phyloP scores from a whole-genome alignment of 1,284 basidiomycete genomes.

The Meripilus lineatus region DNA sequence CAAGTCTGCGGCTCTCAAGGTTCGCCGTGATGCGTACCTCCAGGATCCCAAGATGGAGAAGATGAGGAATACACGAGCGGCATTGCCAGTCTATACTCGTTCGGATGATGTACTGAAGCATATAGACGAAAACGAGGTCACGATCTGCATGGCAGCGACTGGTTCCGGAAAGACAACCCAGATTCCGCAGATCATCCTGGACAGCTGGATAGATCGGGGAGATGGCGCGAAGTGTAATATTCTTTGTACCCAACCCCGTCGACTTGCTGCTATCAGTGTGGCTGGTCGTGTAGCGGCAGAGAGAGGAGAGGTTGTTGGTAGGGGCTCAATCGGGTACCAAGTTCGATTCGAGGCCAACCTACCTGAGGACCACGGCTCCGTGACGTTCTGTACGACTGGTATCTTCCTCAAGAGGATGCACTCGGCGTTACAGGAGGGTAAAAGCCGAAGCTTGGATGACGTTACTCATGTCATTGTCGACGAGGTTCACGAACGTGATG shows the following conservation, averaged over 20 bases:
- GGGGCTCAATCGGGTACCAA: conserved; percentile 80
- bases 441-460: conserved; percentile 59
- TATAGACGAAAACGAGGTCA: conserved; percentile 80
- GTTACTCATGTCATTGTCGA: conserved; percentile 93
- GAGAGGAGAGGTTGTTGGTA: conserved; percentile 73
- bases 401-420: conserved; percentile 89
- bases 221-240: conserved; percentile 88
- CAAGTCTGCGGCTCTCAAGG: conserved; percentile 60
- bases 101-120: conserved; percentile 65
- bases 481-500: conserved; percentile 95
- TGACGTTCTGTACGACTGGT: conserved; percentile 95
- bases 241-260: conserved; percentile 90
- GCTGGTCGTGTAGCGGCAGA: conserved; percentile 92
- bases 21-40: conserved; percentile 60
- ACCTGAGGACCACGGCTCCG: conserved; percentile 79
- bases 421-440: conserved; percentile 52
- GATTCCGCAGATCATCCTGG: conserved; percentile 89
- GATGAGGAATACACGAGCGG: conserved; percentile 65
- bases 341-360: conserved; percentile 87
- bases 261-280: conserved; percentile 90
- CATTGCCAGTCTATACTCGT: conserved; percentile 73
- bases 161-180: conserved; percentile 97
- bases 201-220: conserved; percentile 75
- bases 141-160: conserved; percentile 92
- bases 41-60: conserved; percentile 54